A percentile compares a stretch with the other conserved stretches of the same genome.
Conservation (phyloP, 768 basidiomycete species). For the Russula brevipes region DNA sequence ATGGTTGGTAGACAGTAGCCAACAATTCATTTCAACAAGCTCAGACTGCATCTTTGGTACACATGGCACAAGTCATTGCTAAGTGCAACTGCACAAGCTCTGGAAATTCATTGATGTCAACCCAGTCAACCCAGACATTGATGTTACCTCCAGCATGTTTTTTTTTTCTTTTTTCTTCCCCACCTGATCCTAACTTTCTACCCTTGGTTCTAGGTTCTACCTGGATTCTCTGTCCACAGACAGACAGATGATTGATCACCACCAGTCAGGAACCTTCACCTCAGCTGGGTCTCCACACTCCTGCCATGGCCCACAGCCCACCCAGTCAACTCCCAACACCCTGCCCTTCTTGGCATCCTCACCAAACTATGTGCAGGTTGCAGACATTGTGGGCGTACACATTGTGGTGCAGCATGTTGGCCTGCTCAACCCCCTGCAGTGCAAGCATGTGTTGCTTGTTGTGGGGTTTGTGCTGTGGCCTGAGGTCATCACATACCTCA, state of each 20-base stretch:
- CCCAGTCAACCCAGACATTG: slow-evolving; percentile 12
- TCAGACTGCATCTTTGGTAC: slow-evolving; percentile 19
- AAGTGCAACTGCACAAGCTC: slow-evolving; percentile 19
- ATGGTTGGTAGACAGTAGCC: too few species aligned
- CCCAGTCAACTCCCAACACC: slow-evolving; percentile 8
- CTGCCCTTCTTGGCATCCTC: slow-evolving; percentile 14
- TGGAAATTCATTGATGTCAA: slow-evolving; percentile 19
- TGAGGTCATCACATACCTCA: slow-evolving; percentile 13
- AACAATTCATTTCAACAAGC: slow-evolving; percentile 1
- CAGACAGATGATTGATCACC: slow-evolving; percentile 7
- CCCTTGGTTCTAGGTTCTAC: slow-evolving; percentile 16
- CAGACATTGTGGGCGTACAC: slow-evolving; percentile 10
- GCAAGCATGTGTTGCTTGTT: slow-evolving; percentile 17
- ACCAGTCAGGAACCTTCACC: slow-evolving; percentile 13
- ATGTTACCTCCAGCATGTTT: slow-evolving; percentile 19
- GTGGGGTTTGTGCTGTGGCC: slow-evolving; percentile 17
- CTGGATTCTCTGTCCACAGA: slow-evolving; percentile 13
- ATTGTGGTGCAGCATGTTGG: slow-evolving; percentile 11
- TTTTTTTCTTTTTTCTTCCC: background rate
- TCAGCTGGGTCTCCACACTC: slow-evolving; percentile 17
- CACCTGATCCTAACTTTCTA: too few species aligned
- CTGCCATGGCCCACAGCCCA: slow-evolving; percentile 11
- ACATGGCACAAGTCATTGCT: slow-evolving; percentile 13
- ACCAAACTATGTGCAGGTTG: slow-evolving; percentile 21
- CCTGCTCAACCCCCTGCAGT: background rate